These are phyloP conservation scores for Panaeolus papilionaceus DNA, from an alignment of 768 basidiomycete species.

Conservation along the genomic window DNA sequence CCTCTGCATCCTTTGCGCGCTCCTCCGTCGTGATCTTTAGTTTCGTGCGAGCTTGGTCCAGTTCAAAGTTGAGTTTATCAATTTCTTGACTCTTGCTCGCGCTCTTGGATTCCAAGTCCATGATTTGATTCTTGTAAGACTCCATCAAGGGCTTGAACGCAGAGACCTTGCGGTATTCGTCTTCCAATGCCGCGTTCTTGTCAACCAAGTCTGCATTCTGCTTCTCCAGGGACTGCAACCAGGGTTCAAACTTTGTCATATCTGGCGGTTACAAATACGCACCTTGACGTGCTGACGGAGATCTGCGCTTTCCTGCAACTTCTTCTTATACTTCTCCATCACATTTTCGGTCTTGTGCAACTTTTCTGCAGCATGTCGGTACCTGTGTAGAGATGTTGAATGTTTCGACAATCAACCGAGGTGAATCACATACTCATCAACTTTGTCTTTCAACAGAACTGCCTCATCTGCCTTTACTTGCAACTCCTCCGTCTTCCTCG, in stretches of 20 bases:
- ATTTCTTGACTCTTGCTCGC: conserved; percentile 72
- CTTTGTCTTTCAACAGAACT: conserved; percentile 84
- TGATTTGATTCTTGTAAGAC: conserved; percentile 87
- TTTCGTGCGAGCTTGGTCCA: conserved; percentile 76
- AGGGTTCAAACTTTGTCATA: neutral
- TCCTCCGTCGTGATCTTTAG: conserved; percentile 74
- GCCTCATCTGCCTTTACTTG: conserved; percentile 80
- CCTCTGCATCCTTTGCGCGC: conserved; percentile 79
- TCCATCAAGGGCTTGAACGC: conserved; percentile 91
- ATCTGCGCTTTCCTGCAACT: conserved; percentile 93
- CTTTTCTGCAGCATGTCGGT: conserved; percentile 91
- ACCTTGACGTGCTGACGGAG: conserved; percentile 88
- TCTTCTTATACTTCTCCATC: conserved; percentile 99
- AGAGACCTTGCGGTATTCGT: conserved; percentile 87
- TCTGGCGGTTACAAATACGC: conserved; percentile 22
- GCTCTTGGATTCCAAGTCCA: conserved; percentile 77
- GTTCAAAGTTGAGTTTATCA: conserved; percentile 73
- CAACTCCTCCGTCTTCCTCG: conserved; percentile 81
- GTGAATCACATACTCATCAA: conserved; percentile 79
- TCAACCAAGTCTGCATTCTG: conserved; percentile 94
- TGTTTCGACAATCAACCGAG: conserved; percentile 12
- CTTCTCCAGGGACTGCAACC: conserved; percentile 78
- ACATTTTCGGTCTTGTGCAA: conserved; percentile 96
- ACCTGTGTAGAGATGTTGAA: conserved; percentile 49
- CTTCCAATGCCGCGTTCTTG: conserved; percentile 90